Evolutionary conservation across 1,284 basidiomycete genomes (phyloP), one percentile per base, ranked within the genome.

Genomic region (Hypsizygus ulmarius): DNA sequence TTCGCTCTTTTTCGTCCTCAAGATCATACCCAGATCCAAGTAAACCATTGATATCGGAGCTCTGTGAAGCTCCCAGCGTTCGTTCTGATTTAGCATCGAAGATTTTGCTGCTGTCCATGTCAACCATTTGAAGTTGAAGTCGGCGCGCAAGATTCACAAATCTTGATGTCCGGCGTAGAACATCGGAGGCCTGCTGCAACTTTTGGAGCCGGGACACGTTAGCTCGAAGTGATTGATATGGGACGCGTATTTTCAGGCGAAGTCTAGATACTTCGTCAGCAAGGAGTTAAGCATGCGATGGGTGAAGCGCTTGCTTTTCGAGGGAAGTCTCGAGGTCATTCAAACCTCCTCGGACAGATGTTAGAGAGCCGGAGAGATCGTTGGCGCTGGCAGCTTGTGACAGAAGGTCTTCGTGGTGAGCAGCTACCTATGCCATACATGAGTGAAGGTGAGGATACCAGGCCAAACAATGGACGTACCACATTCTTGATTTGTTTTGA

Each of bases 401-500:
- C n/a, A 91, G 66, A 15, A 91, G 68, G 33, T 81, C 76, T 62
- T 90, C 85, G 56, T 90, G 88, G 63, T 90, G 86, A 30, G 71
- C 68, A 28, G 84, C 80, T 21, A 87, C 81, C 84, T 87, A 15
- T 3, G 34, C 45, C 38, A 35, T 30, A 42, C 49, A 37, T 53
- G 45, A 43, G 39, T 53, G 45, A 43, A 34, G 27, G 1, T 9
- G 21, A 39, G 10, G 11, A 36, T 10, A 27, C 33, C 12, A 19
- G 10, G 29, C 34, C 30, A 21, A 42, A 27, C 11, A 35, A 30
- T 27, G 43, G 14, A 73, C 85, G 59, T 46, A 93, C 92, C 66
- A 95, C 75, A 48, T 75, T 77, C 66, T 89, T 87, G 41, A 96
- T 82, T 65, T 96, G 90, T 61, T 87, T 89, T 21, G 87, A 86